A percentile compares a stretch with the other conserved stretches of the same genome.
Evolutionary conservation across 805 yeast species (phyloP).

Genomic region (Candida germanica): DNA sequence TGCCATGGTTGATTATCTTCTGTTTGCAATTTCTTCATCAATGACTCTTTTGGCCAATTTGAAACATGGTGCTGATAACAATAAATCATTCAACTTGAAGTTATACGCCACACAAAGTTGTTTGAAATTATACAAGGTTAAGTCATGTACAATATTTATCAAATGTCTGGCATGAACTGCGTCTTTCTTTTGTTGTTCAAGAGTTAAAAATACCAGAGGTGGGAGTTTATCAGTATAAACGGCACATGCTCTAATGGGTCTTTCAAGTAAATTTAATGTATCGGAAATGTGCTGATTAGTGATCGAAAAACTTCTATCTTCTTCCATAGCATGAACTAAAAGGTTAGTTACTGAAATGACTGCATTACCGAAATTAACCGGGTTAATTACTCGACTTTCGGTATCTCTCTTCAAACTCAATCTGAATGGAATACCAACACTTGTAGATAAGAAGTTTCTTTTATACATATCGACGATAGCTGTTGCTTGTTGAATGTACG

Average conservation of each 20-base stretch:
- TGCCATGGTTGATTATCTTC: not conserved
- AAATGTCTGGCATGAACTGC: slow-evolving; percentile 28
- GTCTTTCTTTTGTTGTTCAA: slow-evolving; percentile 16
- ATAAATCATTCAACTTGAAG: slow-evolving; percentile 59
- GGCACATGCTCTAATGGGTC: slow-evolving; percentile 46
- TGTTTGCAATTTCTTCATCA: slow-evolving; percentile 53
- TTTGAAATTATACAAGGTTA: slow-evolving; percentile 61
- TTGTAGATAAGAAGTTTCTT: slow-evolving; percentile 27
- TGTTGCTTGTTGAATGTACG: slow-evolving; percentile 4
- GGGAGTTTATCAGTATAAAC: slow-evolving; percentile 38
- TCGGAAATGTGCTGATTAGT: slow-evolving; percentile 54
- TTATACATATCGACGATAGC: slow-evolving; percentile 14
- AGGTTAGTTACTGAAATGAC: slow-evolving; percentile 59
- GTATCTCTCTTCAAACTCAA: slow-evolving; percentile 50
- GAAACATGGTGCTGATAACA: slow-evolving; percentile 59
- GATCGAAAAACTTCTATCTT: slow-evolving; percentile 56
- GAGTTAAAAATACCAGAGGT: slow-evolving; percentile 47
- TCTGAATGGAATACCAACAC: slow-evolving; percentile 34
- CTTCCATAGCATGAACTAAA: slow-evolving; percentile 57
- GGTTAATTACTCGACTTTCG: slow-evolving; percentile 56
- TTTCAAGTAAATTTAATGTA: slow-evolving; percentile 55
- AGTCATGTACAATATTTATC: slow-evolving; percentile 57
- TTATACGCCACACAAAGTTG: slow-evolving; percentile 64
- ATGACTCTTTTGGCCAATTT: slow-evolving; percentile 71
- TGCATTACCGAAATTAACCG: slow-evolving; percentile 58